Evolutionary conservation across 2,329 filamentous ascomycete genomes (phyloP), one percentile per base, ranked within the genome.

Genomic region (Ceratocystis ficicola): DNA sequence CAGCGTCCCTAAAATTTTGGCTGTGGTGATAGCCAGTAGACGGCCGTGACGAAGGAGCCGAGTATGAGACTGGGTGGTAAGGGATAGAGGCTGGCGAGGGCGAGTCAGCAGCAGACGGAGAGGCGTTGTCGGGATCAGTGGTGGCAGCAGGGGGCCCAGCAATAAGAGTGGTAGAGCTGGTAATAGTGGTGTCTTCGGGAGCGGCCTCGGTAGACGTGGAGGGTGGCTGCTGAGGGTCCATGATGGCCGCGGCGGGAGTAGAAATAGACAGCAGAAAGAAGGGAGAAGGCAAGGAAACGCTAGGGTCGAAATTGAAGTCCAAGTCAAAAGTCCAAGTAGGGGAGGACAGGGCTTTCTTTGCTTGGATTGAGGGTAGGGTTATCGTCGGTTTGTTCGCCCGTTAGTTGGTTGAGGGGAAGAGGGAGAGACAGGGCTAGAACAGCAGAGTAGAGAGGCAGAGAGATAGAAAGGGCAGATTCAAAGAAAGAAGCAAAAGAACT

Each of bases 1-100:
- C 72, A 55, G 75, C 76, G 66, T 81, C 78, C 70, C 84, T 81
- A 69, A 82, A 72, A 5, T 80, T 79, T 68, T 79, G 78, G 69
- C 77, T 78, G 69, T 80, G 77, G 44, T 75, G 73, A 68, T 80
- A 78, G 55, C 61, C 67, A 10, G 64, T 68, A n/a, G 67, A 68
- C 44, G 67, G 64, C 44, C 68, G 69, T 61, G 67, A 67, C 50
- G 62, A 68, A 46, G 63, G 66, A 44, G 67, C 67, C 62, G 69
- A 68, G 44, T 68, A 61, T 65, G 68, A 69, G 64, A 67, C 67
- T 65, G 65, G 68, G 66, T 68, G 64, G 62, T 68, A 67, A 63
- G 68, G 71, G 69, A 70, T 69, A 66, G 52, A 44, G 44, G 62
- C 62, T 63, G 36, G 67, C 65, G 60, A 66, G n/a, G n/a, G n/a